Percentiles rank a stretch among this genome's conserved stretches.
Evolutionary conservation across 495 filamentous ascomycete genomes (phyloP).

Genomic region (Aspergillus ostianus): DNA sequence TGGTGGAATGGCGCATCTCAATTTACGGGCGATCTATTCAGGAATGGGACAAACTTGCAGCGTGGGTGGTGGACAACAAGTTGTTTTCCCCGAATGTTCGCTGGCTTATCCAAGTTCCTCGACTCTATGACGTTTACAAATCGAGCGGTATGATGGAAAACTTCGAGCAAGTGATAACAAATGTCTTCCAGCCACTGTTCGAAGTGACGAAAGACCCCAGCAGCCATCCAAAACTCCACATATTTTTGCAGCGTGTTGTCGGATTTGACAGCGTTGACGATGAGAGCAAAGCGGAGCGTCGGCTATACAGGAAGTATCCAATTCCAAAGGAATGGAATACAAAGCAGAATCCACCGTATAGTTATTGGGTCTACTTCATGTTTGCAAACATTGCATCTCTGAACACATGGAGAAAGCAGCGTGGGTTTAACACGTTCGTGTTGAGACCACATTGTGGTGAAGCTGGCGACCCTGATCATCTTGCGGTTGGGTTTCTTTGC

Average conservation of each 20-base stretch:
- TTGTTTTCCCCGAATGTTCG: constrained; percentile 95
- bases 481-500: constrained; percentile 87
- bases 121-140: constrained; percentile 95
- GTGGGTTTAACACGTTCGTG: constrained; percentile 94
- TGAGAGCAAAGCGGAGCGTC: constrained; percentile 92
- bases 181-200: constrained; percentile 91
- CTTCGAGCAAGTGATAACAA: constrained; percentile 87
- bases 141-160: constrained; percentile 78
- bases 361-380: constrained; percentile 97
- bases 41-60: constrained; percentile 97
- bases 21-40: constrained; percentile 89
- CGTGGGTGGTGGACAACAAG: constrained; percentile 99
- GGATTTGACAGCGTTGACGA: constrained; percentile 98
- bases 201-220: constrained; percentile 87
- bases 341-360: constrained; percentile 95
- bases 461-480: constrained; percentile 93
- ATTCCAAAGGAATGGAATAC: constrained; percentile 83
- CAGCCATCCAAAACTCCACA: constrained; percentile 87
- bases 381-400: constrained; percentile 92
- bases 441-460: constrained; percentile 95
- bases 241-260: constrained; percentile 92
- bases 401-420: constrained; percentile 84
- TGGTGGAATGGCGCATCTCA: constrained; percentile 98
- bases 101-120: constrained; percentile 94
- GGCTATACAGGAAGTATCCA: constrained; percentile 90